Evolutionary conservation across 176 grass and related monocot genomes (phyloP).

Genomic region (Otatea glauca): DNA sequence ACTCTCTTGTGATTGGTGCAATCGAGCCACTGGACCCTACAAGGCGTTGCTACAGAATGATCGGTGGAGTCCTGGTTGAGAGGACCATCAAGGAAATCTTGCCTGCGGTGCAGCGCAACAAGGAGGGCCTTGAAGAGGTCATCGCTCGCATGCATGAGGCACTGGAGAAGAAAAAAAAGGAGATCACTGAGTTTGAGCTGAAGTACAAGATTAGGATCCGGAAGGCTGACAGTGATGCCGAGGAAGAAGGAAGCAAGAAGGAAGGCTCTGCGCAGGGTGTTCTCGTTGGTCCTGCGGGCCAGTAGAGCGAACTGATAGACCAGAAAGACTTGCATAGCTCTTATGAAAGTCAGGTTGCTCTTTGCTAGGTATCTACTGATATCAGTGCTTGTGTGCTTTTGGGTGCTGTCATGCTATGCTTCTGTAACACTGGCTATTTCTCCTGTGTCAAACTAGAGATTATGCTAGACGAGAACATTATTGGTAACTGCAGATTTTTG

Average conservation of each 20-base stretch:
- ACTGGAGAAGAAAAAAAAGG: constrained; percentile 82
- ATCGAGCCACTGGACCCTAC: constrained; percentile 75
- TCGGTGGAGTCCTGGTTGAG: constrained; percentile 80
- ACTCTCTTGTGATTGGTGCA: constrained; percentile 83
- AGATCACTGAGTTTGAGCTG: constrained; percentile 77
- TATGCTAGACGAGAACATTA: constrained; percentile 4
- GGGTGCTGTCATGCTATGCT: not conserved
- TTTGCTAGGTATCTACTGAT: constrained; percentile 12
- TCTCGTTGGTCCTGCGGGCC: constrained; percentile 74
- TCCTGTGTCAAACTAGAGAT: constrained; percentile 1
- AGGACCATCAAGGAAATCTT: constrained; percentile 84
- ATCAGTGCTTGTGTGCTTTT: not conserved
- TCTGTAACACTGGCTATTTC: not conserved
- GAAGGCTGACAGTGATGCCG: constrained; percentile 46
- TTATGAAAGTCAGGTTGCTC: not conserved
- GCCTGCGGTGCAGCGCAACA: constrained; percentile 74
- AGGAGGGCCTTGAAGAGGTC: constrained; percentile 83
- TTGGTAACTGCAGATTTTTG: constrained; percentile 13
- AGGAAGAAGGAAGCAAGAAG: constrained; percentile 56
- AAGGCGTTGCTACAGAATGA: constrained; percentile 87
- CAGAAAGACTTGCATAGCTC: not conserved
- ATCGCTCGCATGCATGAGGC: constrained; percentile 74
- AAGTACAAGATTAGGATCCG: constrained; percentile 94
- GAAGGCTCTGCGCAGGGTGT: constrained; percentile 81
- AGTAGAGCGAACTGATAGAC: constrained; percentile 16